phyloP scores from a whole-genome alignment of 2,329 filamentous ascomycete species.

The Aureobasidium pullulans region DNA sequence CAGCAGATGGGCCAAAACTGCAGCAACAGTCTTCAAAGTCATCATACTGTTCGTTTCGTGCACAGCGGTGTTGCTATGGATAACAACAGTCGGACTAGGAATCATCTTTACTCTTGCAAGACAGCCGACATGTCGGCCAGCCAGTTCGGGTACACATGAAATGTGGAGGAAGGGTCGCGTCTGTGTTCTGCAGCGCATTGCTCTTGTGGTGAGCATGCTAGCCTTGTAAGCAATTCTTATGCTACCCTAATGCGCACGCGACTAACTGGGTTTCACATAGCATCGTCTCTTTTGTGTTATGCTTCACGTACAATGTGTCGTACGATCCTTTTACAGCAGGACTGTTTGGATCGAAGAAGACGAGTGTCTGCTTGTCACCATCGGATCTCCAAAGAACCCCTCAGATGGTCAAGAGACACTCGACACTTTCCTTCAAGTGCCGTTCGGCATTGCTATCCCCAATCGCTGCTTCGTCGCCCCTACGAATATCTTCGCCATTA shows the following conservation, averaged over 20 bases:
- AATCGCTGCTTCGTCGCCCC: neutral
- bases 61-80: neutral
- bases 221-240: neutral
- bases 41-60: neutral
- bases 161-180: neutral
- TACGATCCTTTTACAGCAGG: conserved; percentile 1
- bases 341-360: neutral
- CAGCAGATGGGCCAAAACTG: neutral
- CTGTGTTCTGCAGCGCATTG: neutral
- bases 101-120: neutral
- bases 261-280: neutral
- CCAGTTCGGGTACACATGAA: neutral
- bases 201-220: neutral
- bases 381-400: neutral
- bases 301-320: conserved; percentile 3
- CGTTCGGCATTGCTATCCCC: neutral
- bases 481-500: neutral
- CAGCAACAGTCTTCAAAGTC: neutral
- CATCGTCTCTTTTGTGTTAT: conserved; percentile 4
- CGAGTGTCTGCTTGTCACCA: neutral
- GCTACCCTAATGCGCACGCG: neutral
- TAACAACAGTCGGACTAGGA: neutral
- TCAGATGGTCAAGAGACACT: neutral
- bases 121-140: conserved; percentile 1
- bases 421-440: conserved; percentile 5